Evolutionary conservation across 2,329 filamentous ascomycete species (phyloP).

Genomic region (Arthrobotrys pseudoclavata): DNA sequence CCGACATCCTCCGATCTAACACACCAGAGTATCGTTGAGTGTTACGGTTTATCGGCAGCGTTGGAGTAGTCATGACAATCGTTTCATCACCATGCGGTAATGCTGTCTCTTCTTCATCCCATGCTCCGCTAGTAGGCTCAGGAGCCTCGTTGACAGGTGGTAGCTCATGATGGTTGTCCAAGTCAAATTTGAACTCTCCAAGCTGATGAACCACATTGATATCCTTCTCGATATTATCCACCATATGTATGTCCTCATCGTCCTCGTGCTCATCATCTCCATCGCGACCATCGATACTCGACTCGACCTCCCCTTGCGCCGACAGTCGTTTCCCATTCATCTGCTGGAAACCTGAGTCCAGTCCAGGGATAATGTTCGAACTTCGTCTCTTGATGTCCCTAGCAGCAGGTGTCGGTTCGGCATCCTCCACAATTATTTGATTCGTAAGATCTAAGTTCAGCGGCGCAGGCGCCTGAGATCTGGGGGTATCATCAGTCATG

Average conservation of each 20-base stretch:
- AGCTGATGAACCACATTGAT: constrained; percentile 86
- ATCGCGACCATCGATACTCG: constrained; percentile 70
- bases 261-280: constrained; percentile 77
- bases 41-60: constrained; percentile 35
- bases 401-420: constrained; percentile 50
- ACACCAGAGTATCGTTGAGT: constrained; percentile 55
- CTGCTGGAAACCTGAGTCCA: constrained; percentile 53
- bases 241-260: constrained; percentile 74
- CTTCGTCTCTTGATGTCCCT: constrained; percentile 49
- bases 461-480: constrained; percentile 50
- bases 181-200: constrained; percentile 83
- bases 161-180: constrained; percentile 76
- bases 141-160: constrained; percentile 69
- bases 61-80: constrained; percentile 49
- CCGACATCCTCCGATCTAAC: constrained; percentile 54
- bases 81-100: constrained; percentile 45
- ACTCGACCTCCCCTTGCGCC: constrained; percentile 62
- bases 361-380: constrained; percentile 52
- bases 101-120: constrained; percentile 49
- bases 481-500: constrained; percentile 48
- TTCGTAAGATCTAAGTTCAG: constrained; percentile 48
- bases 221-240: constrained; percentile 78
- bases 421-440: constrained; percentile 49
- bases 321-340: constrained; percentile 56
- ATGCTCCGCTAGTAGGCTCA: constrained; percentile 69